These are phyloP conservation scores for Diaporthe sp. DNA, from an alignment of 2,329 filamentous ascomycete genomes.

Conservation along the genomic window DNA sequence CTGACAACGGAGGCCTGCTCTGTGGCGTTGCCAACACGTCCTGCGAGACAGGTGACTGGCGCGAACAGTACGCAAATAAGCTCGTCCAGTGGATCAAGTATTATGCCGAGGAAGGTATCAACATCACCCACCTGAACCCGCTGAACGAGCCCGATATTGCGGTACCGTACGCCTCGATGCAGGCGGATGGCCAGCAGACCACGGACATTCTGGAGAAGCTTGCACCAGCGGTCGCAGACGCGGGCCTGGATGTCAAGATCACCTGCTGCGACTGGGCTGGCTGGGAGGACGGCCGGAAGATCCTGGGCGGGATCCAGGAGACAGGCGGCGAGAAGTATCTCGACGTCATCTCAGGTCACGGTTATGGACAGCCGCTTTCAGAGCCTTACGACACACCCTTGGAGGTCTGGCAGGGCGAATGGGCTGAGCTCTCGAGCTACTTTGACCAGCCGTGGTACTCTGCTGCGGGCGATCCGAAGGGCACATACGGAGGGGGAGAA, in stretches of 20 bases:
- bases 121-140: constrained; percentile 42
- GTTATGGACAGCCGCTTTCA: constrained; percentile 53
- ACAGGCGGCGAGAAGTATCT: constrained; percentile 51
- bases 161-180: constrained; percentile 28
- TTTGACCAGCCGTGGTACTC: constrained; percentile 38
- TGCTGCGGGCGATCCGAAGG: constrained; percentile 33
- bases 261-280: constrained; percentile 33
- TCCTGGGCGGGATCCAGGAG: constrained; percentile 35
- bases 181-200: constrained; percentile 35
- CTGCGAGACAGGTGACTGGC: constrained; percentile 36
- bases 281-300: constrained; percentile 21
- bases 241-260: constrained; percentile 32
- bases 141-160: constrained; percentile 43
- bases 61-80: constrained; percentile 35
- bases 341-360: constrained; percentile 56
- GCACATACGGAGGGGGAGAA: constrained; percentile 35
- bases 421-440: constrained; percentile 37
- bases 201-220: constrained; percentile 35
- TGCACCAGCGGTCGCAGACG: constrained; percentile 14
- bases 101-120: constrained; percentile 41
- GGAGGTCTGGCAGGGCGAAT: constrained; percentile 59
- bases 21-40: constrained; percentile 28
- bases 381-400: constrained; percentile 54
- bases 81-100: constrained; percentile 35
- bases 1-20: constrained; percentile 32